Conservation (phyloP, 345 rosid genomes). For the Eucalyptus shirleyi region DNA sequence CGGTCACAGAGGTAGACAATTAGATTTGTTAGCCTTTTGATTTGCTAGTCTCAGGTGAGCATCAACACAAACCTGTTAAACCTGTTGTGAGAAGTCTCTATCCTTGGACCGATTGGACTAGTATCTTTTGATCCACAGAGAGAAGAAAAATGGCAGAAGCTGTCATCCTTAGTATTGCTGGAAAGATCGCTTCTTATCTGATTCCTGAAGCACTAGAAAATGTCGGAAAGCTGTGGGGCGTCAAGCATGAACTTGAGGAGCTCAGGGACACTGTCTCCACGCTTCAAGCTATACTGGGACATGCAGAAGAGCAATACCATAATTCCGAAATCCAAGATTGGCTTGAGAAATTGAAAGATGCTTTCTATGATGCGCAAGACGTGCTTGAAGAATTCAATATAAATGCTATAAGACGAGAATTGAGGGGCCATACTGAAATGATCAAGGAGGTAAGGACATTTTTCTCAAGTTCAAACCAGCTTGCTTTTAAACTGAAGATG, state of each 20-base stretch:
- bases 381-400: conserved; percentile 12
- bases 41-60: too few relatives aligned
- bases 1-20: neutral
- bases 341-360: conserved; percentile 8
- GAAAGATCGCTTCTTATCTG: too few relatives aligned
- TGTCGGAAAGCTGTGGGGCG: too few relatives aligned
- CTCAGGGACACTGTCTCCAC: fast-evolving
- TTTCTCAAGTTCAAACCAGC: neutral
- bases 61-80: too few relatives aligned
- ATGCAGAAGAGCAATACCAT: neutral
- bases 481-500: neutral
- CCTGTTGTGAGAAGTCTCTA: too few relatives aligned
- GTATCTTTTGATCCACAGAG: neutral
- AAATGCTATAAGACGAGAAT: neutral
- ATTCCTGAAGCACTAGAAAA: too few relatives aligned
- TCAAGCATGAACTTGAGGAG: too few relatives aligned
- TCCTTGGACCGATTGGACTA: too few relatives aligned
- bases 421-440: neutral
- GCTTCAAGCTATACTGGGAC: neutral
- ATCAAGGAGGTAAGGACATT: neutral
- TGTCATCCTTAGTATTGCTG: neutral
- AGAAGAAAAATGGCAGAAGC: neutral
- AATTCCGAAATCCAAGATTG: neutral
- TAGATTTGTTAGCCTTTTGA: too few relatives aligned
- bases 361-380: conserved; percentile 15